Evolutionary conservation across 305 asterid species (phyloP), one percentile per base, ranked within the genome.

Genomic region (Lippia alba): DNA sequence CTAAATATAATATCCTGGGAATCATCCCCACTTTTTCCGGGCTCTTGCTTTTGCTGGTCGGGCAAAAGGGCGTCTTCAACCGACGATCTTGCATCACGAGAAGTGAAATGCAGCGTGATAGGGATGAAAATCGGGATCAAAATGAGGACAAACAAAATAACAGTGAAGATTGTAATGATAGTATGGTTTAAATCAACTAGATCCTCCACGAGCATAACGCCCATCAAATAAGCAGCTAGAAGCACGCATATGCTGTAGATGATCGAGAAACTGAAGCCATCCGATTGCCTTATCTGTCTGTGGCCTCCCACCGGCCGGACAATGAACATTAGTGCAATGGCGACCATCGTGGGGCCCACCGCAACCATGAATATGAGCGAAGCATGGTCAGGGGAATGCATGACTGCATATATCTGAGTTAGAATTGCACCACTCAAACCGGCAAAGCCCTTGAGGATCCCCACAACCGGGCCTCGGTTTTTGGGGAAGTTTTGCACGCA

Each of bases 361-460:
- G 98, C 97, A 76, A 88, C 86, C 97, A 90, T 87, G 53, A 85
- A 89, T 56, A 92, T 69, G 5, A 92, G 82, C 8, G 98, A 88
- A 58, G 97, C 89, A 17, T 88, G 93, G 78, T 88, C 87, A 0
- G 97, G 96, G 63, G 87, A 82, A 59, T 92, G 86, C 55, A 92
- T 74, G 79, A 88, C 69, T 0, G 95, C 76, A 44, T 90, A 92
- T 70, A 87, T 61, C 73, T 92, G 98, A 36, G 98, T 90, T 78
- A 90, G 81, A 64, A 92, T 88, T 45, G 98, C 98, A 56, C 98
- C 98, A 77, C 91, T 75, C 66, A 92, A 49, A 71, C 97, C 98
- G 1, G 98, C 97, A 70, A 92, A 92, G 15, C 97, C 98, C 79
- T 92, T 92, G 39, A 92, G 91, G 79, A 92, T 90, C 53, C 98